phyloP scores from a whole-genome alignment of 352 stramenopile species.

The Globisporangium echinulatum region DNA sequence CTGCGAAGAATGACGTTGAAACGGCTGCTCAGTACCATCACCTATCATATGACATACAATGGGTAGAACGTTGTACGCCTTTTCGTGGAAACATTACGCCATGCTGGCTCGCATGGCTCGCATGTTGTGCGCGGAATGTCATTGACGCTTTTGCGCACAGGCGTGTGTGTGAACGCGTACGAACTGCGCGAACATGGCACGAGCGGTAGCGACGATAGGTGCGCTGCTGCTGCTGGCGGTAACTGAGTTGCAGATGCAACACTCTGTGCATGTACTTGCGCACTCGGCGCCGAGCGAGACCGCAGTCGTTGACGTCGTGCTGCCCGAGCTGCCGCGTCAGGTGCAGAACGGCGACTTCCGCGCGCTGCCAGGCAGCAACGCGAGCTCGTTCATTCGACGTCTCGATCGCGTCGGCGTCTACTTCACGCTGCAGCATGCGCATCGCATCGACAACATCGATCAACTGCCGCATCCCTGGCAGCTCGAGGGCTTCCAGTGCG shows the following conservation, averaged over 20 bases:
- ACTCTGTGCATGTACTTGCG: too few species aligned
- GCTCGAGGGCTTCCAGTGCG: conserved; percentile 41
- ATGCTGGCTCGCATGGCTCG: background rate
- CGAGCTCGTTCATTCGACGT: conserved; percentile 21
- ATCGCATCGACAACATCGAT: background rate
- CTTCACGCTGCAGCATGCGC: conserved; percentile 24
- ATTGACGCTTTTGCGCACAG: conserved; percentile 1
- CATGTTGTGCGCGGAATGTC: background rate
- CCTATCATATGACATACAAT: too few species aligned
- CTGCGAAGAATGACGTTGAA: too few species aligned
- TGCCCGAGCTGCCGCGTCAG: conserved; percentile 18
- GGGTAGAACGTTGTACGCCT: too few species aligned
- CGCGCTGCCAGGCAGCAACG: conserved; percentile 4
- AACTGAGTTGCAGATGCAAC: too few species aligned
- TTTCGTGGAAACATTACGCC: background rate
- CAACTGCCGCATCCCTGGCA: conserved; percentile 14
- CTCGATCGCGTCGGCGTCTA: conserved; percentile 21
- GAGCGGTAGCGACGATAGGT: background rate
- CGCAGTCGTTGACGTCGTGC: conserved; percentile 19
- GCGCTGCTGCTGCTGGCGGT: background rate
- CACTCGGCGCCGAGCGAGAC: background rate
- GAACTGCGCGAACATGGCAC: background rate
- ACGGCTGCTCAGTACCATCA: too few species aligned
- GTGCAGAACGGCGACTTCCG: conserved; percentile 29
- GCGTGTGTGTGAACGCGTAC: background rate